Base-by-base conservation (phyloP, 768 basidiomycete genomes). In the Hericium erinaceus region DNA sequence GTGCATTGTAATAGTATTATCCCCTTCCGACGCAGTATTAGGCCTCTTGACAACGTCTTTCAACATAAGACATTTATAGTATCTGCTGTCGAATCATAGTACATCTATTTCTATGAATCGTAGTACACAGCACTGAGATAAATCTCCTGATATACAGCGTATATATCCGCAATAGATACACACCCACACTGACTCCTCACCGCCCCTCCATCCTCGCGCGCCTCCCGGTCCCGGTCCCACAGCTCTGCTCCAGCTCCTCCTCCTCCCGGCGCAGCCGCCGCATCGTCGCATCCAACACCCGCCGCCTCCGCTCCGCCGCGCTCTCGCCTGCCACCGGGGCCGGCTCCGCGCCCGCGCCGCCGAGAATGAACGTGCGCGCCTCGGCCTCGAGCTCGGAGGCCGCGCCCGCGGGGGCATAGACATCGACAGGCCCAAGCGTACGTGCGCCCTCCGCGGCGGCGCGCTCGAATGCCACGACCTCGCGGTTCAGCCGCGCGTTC, bases 401-500 rank as follows among this genome's bases (percentile, higher is more conserved):
- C 0, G 79, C 73, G 1, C 82, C 80, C 44, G 82, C 71, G 60
- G 87, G 85, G 2, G 72, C 68, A 12, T 13, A 33, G 22, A 37
- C 44, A 11, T 46, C 24, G 22, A 8, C 39, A 49, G 77, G 75
- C 28, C 63, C 64, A 3, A 90, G 73, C 54, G 74, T 70, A 64
- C 86, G 83, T 0, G 84, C 80, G 4, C 84, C 83, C 9, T 73
- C 71, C 15, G 69, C 67, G 4, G 69, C 70, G 2, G 79, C 75
- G 4, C 75, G 74, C 65, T 89, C 89, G 55, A 80, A 89, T 62
- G 83, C 84, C 1, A 74, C 75, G 1, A 90, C 85, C 65, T 92
- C 87, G 6, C 80, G 75, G 65, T 89, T 89, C 2, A 90, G 76
- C 58, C 80, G 74, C 1, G 87, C 89, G 66, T 90, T 89, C 5